Evolutionary conservation across 1,139 yeast genomes (phyloP).

Genomic region (Suhomyces kunorum): DNA sequence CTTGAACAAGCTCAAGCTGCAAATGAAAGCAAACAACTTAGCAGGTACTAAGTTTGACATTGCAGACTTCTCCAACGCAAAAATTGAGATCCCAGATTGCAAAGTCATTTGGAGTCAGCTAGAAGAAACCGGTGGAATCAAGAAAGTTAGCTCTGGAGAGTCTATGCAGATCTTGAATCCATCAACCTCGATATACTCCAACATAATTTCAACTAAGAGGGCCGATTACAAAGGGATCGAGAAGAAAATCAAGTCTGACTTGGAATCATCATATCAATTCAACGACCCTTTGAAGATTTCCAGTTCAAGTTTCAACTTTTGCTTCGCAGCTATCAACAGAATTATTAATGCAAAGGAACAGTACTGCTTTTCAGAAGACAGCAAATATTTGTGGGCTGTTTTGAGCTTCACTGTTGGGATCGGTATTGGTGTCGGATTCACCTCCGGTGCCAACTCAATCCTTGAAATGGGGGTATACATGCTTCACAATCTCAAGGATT

Average conservation of each 20-base stretch:
- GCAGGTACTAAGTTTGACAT: constrained; percentile 8
- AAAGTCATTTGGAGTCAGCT: constrained; percentile 1
- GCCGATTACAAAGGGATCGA: constrained; percentile 38
- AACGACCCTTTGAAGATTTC: constrained; percentile 41
- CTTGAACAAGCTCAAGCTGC: neutral
- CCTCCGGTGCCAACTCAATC: constrained; percentile 25
- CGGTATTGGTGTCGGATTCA: constrained; percentile 36
- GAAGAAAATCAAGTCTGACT: constrained; percentile 34
- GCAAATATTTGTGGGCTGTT: constrained; percentile 6
- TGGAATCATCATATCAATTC: constrained; percentile 26
- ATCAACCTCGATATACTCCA: constrained; percentile 25
- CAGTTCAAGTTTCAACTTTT: constrained; percentile 21
- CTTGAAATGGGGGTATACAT: constrained; percentile 19
- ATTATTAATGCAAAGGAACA: constrained; percentile 9
- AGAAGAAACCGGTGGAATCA: neutral
- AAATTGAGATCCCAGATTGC: constrained; percentile 8
- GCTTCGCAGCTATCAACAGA: constrained; percentile 21
- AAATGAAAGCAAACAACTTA: constrained; percentile 1
- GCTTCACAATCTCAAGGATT: constrained; percentile 9
- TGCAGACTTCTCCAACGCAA: constrained; percentile 6
- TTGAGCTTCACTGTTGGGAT: constrained; percentile 38
- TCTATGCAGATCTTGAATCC: constrained; percentile 6
- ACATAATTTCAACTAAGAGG: constrained; percentile 25
- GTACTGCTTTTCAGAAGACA: constrained; percentile 5
- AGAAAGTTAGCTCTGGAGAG: neutral